Evolutionary conservation across 2,329 filamentous ascomycete species (phyloP).

Genomic region (Chaetomium globosum): DNA sequence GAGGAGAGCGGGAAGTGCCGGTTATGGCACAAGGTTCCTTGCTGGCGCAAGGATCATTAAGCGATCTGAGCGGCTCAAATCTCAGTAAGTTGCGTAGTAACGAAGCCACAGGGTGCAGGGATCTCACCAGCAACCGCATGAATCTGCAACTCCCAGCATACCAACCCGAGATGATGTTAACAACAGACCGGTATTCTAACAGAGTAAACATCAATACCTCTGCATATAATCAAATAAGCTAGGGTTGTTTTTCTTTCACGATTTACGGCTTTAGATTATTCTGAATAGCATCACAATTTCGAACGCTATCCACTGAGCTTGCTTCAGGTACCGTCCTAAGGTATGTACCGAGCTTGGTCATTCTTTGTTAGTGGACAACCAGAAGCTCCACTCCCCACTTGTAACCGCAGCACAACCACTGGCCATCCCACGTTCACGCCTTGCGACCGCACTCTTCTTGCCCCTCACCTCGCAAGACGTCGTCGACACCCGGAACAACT

Average conservation of each 20-base stretch:
- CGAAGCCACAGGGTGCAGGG: neutral
- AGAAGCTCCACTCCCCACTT: slow-evolving; percentile 21
- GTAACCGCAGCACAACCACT: slow-evolving; percentile 9
- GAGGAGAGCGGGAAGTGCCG: too few species aligned
- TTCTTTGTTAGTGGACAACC: slow-evolving; percentile 10
- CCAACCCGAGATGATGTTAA: slow-evolving; percentile 20
- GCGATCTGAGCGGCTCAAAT: neutral
- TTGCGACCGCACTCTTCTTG: slow-evolving; percentile 9
- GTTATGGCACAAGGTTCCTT: neutral
- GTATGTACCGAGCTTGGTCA: too few species aligned
- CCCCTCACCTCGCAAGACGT: slow-evolving; percentile 14
- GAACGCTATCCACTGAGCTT: neutral
- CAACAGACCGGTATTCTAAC: neutral
- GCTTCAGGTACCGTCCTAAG: neutral
- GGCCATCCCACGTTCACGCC: slow-evolving; percentile 23
- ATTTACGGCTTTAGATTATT: neutral
- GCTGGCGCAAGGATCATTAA: neutral
- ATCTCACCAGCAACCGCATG: slow-evolving; percentile 30
- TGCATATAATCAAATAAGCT: neutral
- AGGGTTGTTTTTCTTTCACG: neutral
- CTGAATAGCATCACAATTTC: neutral
- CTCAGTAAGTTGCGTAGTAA: slow-evolving; percentile 19
- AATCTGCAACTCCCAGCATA: slow-evolving; percentile 29
- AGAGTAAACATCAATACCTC: neutral
- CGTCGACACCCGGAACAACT: neutral